Evolutionary conservation across 2,329 filamentous ascomycete species (phyloP), one percentile per base, ranked within the genome.

Genomic region (Ceratocystis huliohia): DNA sequence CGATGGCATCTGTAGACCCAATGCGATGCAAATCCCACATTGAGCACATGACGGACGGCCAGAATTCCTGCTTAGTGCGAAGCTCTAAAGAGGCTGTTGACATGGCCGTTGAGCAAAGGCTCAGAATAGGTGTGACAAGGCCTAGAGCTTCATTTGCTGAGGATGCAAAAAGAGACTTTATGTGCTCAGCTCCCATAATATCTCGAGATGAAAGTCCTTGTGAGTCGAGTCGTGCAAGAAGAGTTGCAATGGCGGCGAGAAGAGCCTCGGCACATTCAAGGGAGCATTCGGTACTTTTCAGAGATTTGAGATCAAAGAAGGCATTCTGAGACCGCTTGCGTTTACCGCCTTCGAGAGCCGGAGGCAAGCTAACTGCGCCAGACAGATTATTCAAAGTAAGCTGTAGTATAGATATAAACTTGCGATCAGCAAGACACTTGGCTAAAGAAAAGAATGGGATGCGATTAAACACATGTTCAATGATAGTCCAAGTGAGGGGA

Each of bases 371-470:
- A 1, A 65, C 46, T 2, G 76, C 72, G 3, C 71, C 73, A 1
- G 79, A 78, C 46, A 82, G 70, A 28, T 91, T 87, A 61, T 83
- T 79, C 61, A 91, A 75, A 0, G 86, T 83, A 70, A 84, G 82
- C 70, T 86, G 84, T 53, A 95, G 73, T 8, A 90, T 82, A 0
- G 76, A 75, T 44, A 88, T 76, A 65, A 95, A 89, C 59, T 84
- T 81, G 66, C 86, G 80, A 67, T 91, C 86, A 25, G 84, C 85
- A 5, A 96, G 79, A 3, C 88, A 84, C 67, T 85, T 85, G 7
- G 89, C 88, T 28, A 89, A 78, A 10, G 84, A 86, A 59, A 88
- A 85, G 0, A 85, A 77, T 0, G 89, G 86, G 20, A 93, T 83
- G n/a, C 84, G 77, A 63, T 80, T 77, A 65, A 89, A 80, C 61